Percentiles rank a stretch among this genome's conserved stretches.
Conservation (phyloP, 2,329 filamentous ascomycete species). For the Cladosporium colombiae region DNA sequence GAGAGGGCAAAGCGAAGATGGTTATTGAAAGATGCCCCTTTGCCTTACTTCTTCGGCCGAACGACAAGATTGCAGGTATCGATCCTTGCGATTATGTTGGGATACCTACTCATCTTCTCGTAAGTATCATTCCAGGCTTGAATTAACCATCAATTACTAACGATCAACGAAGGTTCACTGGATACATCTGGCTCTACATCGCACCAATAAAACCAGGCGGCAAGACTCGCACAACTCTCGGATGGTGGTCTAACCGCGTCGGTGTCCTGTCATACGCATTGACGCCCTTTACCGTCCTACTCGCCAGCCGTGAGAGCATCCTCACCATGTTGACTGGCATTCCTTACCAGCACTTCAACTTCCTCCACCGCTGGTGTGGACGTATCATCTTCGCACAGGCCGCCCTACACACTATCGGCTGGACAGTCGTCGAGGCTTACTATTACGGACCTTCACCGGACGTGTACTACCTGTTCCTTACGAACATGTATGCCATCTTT, state of each 20-base stretch:
- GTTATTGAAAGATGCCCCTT: slow-evolving; percentile 62
- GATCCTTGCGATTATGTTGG: slow-evolving; percentile 58
- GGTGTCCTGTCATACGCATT: slow-evolving; percentile 73
- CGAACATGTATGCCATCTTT: slow-evolving; percentile 70
- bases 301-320: slow-evolving; percentile 69
- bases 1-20: slow-evolving; percentile 44
- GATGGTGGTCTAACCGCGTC: slow-evolving; percentile 68
- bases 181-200: slow-evolving; percentile 7
- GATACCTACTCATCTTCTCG: slow-evolving; percentile 67
- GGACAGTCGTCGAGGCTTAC: slow-evolving; percentile 65
- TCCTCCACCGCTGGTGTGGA: slow-evolving; percentile 74
- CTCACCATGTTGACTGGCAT: slow-evolving; percentile 70
- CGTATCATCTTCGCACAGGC: slow-evolving; percentile 71
- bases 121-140: slow-evolving; percentile 34
- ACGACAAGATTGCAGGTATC: slow-evolving; percentile 69
- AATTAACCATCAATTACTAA: not conserved
- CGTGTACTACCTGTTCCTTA: slow-evolving; percentile 58
- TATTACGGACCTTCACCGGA: slow-evolving; percentile 72
- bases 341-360: slow-evolving; percentile 76
- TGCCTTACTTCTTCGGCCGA: slow-evolving; percentile 61
- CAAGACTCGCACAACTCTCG: slow-evolving; percentile 67
- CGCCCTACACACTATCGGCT: slow-evolving; percentile 68
- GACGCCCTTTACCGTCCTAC: slow-evolving; percentile 67
- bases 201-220: not conserved
- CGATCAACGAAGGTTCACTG: not conserved